Evolutionary conservation across 2,329 filamentous ascomycete genomes (phyloP).

Genomic region (Periconia digitata): DNA sequence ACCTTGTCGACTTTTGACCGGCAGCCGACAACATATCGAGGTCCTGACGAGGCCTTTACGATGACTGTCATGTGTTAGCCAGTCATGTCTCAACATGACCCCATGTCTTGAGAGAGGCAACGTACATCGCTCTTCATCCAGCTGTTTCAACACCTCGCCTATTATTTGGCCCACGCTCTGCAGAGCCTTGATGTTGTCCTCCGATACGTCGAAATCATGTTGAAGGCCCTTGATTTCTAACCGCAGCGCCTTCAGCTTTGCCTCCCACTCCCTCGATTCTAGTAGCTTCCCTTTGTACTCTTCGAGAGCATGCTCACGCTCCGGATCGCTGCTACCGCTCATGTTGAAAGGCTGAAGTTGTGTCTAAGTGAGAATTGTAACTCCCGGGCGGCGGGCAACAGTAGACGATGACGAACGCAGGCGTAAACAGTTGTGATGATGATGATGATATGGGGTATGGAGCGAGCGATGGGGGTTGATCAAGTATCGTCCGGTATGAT

Average conservation of each 20-base stretch:
- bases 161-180: constrained; percentile 99
- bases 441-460: neutral
- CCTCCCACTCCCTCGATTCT: constrained; percentile 97
- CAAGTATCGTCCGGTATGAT: neutral
- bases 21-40: constrained; percentile 96
- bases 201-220: constrained; percentile 93
- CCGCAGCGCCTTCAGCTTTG: constrained; percentile 91
- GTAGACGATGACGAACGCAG: constrained; percentile 12
- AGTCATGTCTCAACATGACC: neutral
- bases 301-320: constrained; percentile 54
- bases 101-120: constrained; percentile 15
- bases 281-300: constrained; percentile 62
- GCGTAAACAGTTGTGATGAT: constrained; percentile 21
- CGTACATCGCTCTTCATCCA: constrained; percentile 98
- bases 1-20: constrained; percentile 96
- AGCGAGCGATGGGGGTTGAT: neutral
- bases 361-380: neutral
- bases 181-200: constrained; percentile 98
- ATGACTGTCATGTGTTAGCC: constrained; percentile 66
- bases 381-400: constrained; percentile 18
- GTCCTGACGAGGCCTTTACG: constrained; percentile 95
- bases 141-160: constrained; percentile 96
- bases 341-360: constrained; percentile 24
- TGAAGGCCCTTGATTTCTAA: constrained; percentile 95
- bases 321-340: constrained; percentile 48